These are phyloP conservation scores for Linum trigynum DNA, from an alignment of 345 rosid species.

Conservation along the genomic window DNA sequence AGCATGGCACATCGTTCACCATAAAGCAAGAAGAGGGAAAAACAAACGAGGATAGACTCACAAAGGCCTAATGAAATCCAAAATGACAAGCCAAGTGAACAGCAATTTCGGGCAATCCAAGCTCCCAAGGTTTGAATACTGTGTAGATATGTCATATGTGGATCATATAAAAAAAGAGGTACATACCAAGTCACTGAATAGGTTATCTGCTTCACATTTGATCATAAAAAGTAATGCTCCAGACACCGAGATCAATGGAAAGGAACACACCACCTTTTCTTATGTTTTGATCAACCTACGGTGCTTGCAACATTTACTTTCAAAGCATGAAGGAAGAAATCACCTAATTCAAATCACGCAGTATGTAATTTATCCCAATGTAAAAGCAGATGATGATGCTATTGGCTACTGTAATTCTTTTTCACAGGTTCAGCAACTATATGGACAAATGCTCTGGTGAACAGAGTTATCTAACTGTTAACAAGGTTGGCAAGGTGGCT, in stretches of 20 bases:
- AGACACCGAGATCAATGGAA: too few relatives aligned
- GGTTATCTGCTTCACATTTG: too few relatives aligned
- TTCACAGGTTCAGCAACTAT: conserved; percentile 37
- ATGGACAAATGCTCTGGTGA: conserved; percentile 38
- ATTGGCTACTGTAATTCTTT: too few relatives aligned
- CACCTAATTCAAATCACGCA: neutral
- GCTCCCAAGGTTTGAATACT: too few relatives aligned
- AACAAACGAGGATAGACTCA: neutral
- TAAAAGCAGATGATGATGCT: neutral
- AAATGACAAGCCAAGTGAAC: neutral
- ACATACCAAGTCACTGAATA: too few relatives aligned
- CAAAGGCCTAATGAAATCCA: neutral
- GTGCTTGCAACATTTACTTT: too few relatives aligned
- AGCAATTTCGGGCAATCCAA: too few relatives aligned
- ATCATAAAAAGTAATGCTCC: neutral
- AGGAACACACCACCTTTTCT: too few relatives aligned
- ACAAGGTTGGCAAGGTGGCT: conserved; percentile 30
- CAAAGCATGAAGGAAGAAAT: too few relatives aligned
- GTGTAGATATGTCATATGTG: neutral
- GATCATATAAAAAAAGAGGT: neutral
- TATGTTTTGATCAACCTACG: too few relatives aligned
- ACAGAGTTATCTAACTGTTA: conserved; percentile 31
- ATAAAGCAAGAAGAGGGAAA: neutral
- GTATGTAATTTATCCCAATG: neutral
- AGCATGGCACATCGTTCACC: neutral